Conservation (phyloP, 2,329 filamentous ascomycete species). For the Amesomyces nigricolor region DNA sequence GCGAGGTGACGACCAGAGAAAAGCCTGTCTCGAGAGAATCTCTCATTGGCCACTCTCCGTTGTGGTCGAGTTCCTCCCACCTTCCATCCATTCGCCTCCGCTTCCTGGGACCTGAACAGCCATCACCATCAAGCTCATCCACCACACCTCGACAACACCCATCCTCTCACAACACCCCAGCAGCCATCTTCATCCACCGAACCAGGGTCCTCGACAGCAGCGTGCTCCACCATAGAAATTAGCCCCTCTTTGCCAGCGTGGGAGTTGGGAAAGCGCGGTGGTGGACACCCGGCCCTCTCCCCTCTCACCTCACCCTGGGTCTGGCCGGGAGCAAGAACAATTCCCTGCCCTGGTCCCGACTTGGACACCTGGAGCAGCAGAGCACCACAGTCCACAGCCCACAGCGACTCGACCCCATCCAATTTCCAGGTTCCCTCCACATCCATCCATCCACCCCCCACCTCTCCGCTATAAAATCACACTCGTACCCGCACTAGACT, state of each 20-base stretch:
- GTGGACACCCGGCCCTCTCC: conserved; percentile 1
- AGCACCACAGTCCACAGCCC: neutral
- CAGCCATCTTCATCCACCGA: neutral
- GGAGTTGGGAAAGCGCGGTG: conserved; percentile 3
- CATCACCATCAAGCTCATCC: neutral
- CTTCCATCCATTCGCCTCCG: too few species aligned
- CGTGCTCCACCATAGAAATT: conserved; percentile 14
- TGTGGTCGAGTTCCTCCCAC: too few species aligned
- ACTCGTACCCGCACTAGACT: conserved; percentile 25
- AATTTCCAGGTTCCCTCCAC: conserved; percentile 18
- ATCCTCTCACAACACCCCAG: neutral
- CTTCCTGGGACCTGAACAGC: neutral
- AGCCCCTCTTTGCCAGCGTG: conserved; percentile 14
- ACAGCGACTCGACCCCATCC: conserved; percentile 15
- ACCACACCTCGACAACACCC: neutral
- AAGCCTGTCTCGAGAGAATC: too few species aligned
- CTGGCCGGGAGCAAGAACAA: conserved; percentile 3
- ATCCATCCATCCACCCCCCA: conserved; percentile 1
- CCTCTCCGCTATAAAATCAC: conserved; percentile 24
- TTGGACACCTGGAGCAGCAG: too few species aligned
- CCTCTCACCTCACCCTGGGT: conserved; percentile 2
- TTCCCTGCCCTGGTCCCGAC: neutral
- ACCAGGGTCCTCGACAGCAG: neutral
- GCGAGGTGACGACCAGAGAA: too few species aligned
- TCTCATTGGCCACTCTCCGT: too few species aligned